Conservation (phyloP, 495 filamentous ascomycete species). For the Cairneyella variabilis region DNA sequence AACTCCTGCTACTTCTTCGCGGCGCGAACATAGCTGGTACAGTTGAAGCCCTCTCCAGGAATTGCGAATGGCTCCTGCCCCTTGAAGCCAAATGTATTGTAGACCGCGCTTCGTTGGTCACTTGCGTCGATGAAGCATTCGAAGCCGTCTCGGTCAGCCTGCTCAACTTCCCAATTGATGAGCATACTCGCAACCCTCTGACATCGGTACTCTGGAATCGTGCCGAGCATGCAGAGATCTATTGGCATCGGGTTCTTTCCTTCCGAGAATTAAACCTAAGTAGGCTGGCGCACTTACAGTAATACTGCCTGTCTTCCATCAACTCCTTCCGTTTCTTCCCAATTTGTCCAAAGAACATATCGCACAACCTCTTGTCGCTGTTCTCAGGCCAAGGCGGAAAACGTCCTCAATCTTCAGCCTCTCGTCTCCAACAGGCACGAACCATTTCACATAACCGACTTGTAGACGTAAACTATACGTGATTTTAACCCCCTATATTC, state of each 20-base stretch:
- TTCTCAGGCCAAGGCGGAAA: conserved; percentile 4
- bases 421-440: neutral
- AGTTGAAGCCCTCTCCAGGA: neutral
- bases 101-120: conserved; percentile 14
- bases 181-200: conserved; percentile 36
- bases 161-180: conserved; percentile 36
- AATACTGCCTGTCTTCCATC: neutral
- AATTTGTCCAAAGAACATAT: neutral
- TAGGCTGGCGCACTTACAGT: neutral
- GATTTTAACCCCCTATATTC: no score
- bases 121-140: conserved; percentile 21
- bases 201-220: conserved; percentile 34
- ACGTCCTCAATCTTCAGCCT: neutral
- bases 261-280: neutral
- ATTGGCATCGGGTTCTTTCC: no score
- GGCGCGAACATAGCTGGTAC: neutral
- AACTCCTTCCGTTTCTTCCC: neutral
- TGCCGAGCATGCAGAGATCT: conserved; percentile 36
- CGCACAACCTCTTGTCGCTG: neutral
- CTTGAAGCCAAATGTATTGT: conserved; percentile 15
- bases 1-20: neutral
- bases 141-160: conserved; percentile 35
- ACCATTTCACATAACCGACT: conserved; percentile 8
- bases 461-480: no score
- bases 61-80: conserved; percentile 12